phyloP scores from a whole-genome alignment of 2,329 filamentous ascomycete species.

The Monilinia vaccinii-corymbosi region DNA sequence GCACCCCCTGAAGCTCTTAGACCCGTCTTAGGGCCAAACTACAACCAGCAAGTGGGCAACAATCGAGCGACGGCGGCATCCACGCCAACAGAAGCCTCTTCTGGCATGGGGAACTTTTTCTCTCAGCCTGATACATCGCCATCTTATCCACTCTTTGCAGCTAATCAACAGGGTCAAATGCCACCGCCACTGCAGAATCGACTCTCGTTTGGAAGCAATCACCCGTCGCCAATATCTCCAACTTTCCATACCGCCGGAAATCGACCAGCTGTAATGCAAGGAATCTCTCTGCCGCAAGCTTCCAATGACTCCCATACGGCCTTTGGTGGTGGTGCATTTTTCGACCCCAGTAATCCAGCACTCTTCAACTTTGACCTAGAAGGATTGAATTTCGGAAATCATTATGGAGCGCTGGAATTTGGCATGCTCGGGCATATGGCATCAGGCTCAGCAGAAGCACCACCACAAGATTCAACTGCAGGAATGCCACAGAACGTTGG shows the following conservation, averaged over 20 bases:
- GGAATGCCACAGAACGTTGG: slow-evolving; percentile 40
- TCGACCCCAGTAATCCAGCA: slow-evolving; percentile 85
- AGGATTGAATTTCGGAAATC: slow-evolving; percentile 88
- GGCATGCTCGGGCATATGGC: slow-evolving; percentile 96
- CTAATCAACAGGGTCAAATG: slow-evolving; percentile 39
- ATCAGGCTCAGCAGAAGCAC: slow-evolving; percentile 74
- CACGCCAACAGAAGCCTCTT: slow-evolving; percentile 26
- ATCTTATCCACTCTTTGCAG: slow-evolving; percentile 34
- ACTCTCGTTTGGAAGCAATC: slow-evolving; percentile 48
- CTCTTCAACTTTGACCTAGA: slow-evolving; percentile 95
- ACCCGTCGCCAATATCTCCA: slow-evolving; percentile 67
- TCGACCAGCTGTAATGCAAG: slow-evolving; percentile 38
- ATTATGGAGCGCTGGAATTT: slow-evolving; percentile 92
- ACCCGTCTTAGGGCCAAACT: slow-evolving; percentile 69
- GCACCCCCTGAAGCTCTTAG: slow-evolving; percentile 81
- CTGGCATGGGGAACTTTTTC: slow-evolving; percentile 26
- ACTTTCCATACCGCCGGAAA: slow-evolving; percentile 51
- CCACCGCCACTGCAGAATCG: slow-evolving; percentile 40
- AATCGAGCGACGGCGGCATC: slow-evolving; percentile 14
- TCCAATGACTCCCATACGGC: slow-evolving; percentile 37
- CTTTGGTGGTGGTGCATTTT: slow-evolving; percentile 50
- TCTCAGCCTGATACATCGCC: slow-evolving; percentile 26
- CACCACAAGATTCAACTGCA: slow-evolving; percentile 50
- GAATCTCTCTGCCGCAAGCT: slow-evolving; percentile 32
- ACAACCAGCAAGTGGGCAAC: slow-evolving; percentile 48